phyloP scores from a whole-genome alignment of 306 rosid species.

The Abrus pulchellus region DNA sequence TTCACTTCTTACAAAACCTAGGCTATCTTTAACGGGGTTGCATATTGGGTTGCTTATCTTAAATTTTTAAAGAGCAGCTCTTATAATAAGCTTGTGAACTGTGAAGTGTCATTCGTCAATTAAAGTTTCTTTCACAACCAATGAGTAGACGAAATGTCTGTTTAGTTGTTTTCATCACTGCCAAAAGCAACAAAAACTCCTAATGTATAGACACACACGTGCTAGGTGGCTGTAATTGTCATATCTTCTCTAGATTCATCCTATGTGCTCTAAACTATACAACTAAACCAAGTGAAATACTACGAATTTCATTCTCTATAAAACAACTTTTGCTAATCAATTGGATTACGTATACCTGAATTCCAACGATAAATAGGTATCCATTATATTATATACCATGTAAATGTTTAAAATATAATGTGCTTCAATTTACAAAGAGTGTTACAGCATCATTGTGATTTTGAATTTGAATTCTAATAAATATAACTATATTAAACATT shows the following conservation, averaged over 20 bases:
- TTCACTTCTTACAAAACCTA: too few species aligned
- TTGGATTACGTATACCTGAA: not conserved
- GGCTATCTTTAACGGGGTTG: too few species aligned
- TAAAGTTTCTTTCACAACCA: conserved; percentile 39
- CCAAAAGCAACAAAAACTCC: conserved; percentile 33
- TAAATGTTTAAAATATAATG: too few species aligned
- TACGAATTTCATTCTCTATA: not conserved
- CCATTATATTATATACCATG: too few species aligned
- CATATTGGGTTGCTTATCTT: too few species aligned
- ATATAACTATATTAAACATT: too few species aligned
- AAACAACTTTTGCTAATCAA: conserved; percentile 17
- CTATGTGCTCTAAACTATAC: conserved; percentile 14
- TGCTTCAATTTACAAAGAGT: too few species aligned
- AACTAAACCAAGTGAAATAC: not conserved
- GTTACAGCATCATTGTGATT: too few species aligned
- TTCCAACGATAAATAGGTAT: not conserved
- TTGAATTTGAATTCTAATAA: too few species aligned
- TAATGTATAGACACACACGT: conserved; percentile 48
- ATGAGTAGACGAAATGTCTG: conserved; percentile 47
- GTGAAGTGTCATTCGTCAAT: conserved; percentile 52
- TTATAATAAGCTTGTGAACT: conserved; percentile 41
- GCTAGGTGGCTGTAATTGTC: conserved; percentile 50
- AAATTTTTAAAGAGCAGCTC: too few species aligned
- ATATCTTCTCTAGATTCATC: conserved; percentile 25
- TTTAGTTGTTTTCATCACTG: conserved; percentile 52